Percentiles rank a stretch among this genome's conserved stretches.
phyloP scores from a whole-genome alignment of 1,284 basidiomycete species.

The Marasmius fiardii region DNA sequence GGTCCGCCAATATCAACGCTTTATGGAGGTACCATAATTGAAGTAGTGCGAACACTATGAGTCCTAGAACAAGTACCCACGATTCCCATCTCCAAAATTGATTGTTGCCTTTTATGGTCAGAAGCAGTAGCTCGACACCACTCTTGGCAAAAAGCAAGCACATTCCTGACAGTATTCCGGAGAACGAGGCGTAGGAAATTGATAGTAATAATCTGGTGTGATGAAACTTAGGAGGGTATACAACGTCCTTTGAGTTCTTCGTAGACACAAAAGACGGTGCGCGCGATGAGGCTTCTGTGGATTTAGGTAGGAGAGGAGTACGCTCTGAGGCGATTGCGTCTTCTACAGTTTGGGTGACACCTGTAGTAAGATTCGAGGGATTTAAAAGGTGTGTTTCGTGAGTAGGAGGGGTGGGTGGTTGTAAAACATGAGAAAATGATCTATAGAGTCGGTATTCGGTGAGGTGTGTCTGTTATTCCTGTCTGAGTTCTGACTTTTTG shows the following conservation, averaged over 20 bases:
- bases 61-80: constrained; percentile 73
- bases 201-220: constrained; percentile 71
- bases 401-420: constrained; percentile 31
- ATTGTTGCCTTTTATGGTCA: constrained; percentile 78
- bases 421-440: constrained; percentile 26
- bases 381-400: constrained; percentile 31
- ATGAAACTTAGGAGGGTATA: constrained; percentile 25
- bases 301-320: constrained; percentile 56
- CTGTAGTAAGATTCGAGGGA: constrained; percentile 32
- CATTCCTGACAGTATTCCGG: constrained; percentile 92
- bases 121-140: constrained; percentile 85
- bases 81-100: constrained; percentile 87
- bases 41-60: constrained; percentile 71
- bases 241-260: constrained; percentile 16
- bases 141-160: constrained; percentile 94
- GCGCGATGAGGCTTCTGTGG: constrained; percentile 23
- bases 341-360: constrained; percentile 26
- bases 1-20: constrained; percentile 79
- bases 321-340: constrained; percentile 45
- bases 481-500: neutral
- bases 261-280: constrained; percentile 22
- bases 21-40: constrained; percentile 95
- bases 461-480: constrained; percentile 48
- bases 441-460: constrained; percentile 43
- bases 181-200: constrained; percentile 86